Evolutionary conservation across 257 asterid genomes (phyloP).

Genomic region (Ehretia macrophylla): DNA sequence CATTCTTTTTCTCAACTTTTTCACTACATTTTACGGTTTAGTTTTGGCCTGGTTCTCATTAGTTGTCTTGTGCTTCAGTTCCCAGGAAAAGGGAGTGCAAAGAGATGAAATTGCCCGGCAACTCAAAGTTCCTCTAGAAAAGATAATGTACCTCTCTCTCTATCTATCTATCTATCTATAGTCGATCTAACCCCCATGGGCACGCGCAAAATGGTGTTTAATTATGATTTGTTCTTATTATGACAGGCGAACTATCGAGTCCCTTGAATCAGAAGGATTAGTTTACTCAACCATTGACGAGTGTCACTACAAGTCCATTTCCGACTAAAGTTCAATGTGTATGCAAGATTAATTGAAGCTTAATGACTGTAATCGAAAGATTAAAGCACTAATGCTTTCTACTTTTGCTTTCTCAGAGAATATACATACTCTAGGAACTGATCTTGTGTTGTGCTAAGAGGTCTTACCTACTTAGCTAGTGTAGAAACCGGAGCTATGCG

Average conservation of each 20-base stretch:
- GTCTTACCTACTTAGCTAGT: too few relatives aligned
- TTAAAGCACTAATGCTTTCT: too few relatives aligned
- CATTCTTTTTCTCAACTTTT: too few relatives aligned
- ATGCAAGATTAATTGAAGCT: not conserved
- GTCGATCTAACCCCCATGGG: too few relatives aligned
- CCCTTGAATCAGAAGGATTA: constrained; percentile 69
- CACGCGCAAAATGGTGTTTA: too few relatives aligned
- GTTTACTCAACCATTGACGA: constrained; percentile 81
- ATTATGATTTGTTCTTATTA: not conserved
- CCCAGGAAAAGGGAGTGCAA: constrained; percentile 61
- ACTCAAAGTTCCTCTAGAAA: constrained; percentile 59
- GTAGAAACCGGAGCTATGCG: too few relatives aligned
- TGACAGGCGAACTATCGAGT: constrained; percentile 56
- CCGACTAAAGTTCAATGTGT: constrained; percentile 17
- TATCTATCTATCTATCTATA: too few relatives aligned
- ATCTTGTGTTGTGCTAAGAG: too few relatives aligned
- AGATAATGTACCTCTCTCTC: constrained; percentile 41
- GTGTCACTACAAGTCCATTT: constrained; percentile 65
- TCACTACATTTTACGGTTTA: too few relatives aligned
- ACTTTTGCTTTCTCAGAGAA: too few relatives aligned
- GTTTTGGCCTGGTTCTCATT: not conserved
- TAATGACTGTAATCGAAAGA: too few relatives aligned
- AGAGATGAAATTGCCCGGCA: constrained; percentile 58
- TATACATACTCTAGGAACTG: too few relatives aligned
- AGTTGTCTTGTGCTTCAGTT: constrained; percentile 31